A percentile compares a stretch with the other conserved stretches of the same genome.
Conservation (phyloP, 495 filamentous ascomycete species). For the Trichoderma reesei region DNA sequence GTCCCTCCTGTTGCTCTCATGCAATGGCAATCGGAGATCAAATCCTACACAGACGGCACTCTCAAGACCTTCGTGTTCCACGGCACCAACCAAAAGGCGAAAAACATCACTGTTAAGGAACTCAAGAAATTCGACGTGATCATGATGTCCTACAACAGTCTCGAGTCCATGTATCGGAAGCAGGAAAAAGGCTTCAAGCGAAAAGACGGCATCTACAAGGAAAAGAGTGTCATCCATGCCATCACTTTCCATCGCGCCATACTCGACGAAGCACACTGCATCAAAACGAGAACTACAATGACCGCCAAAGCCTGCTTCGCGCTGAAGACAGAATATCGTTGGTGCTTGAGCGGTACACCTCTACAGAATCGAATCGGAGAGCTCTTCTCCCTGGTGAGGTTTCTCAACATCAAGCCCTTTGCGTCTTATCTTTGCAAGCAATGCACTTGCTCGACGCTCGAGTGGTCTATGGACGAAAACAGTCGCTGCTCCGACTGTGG, state of each 20-base stretch:
- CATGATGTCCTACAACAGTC: constrained; percentile 89
- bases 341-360: constrained; percentile 91
- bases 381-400: constrained; percentile 89
- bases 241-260: constrained; percentile 85
- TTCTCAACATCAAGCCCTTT: constrained; percentile 78
- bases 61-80: constrained; percentile 85
- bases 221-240: constrained; percentile 78
- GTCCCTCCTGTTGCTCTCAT: constrained; percentile 92
- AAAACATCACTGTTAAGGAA: constrained; percentile 60
- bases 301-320: constrained; percentile 93
- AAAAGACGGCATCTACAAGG: constrained; percentile 56
- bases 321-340: constrained; percentile 74
- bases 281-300: constrained; percentile 82
- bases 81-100: constrained; percentile 72
- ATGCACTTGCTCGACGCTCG: constrained; percentile 68
- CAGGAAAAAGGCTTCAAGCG: constrained; percentile 85
- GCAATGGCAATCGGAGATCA: constrained; percentile 94
- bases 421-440: constrained; percentile 85
- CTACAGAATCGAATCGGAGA: constrained; percentile 96
- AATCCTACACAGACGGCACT: constrained; percentile 79
- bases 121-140: constrained; percentile 80
- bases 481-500: constrained; percentile 57
- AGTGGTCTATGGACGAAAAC: constrained; percentile 68
- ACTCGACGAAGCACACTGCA: constrained; percentile 92
- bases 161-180: constrained; percentile 86